Evolutionary conservation across 352 stramenopile genomes (phyloP).

Genomic region (Globisporangium middletonii): DNA sequence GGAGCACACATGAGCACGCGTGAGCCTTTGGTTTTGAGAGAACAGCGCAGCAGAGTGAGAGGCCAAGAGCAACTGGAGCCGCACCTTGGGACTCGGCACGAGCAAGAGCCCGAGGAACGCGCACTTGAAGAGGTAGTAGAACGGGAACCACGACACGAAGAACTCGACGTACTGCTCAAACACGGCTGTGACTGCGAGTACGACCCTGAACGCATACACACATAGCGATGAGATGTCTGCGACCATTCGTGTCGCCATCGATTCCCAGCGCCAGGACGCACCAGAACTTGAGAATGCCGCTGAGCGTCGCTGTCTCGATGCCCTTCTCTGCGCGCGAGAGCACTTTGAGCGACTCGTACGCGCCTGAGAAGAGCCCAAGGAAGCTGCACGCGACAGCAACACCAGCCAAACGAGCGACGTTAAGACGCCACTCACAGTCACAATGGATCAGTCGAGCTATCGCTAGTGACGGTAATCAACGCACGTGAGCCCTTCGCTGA

Average conservation of each 20-base stretch:
- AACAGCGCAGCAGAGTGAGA: not conserved
- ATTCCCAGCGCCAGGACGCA: constrained; percentile 8
- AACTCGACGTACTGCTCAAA: constrained; percentile 69
- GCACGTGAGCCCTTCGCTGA: constrained; percentile 66
- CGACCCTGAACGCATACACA: constrained; percentile 28
- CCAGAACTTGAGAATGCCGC: constrained; percentile 60
- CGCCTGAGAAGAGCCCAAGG: constrained; percentile 45
- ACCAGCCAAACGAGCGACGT: not conserved
- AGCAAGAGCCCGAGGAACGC: constrained; percentile 46
- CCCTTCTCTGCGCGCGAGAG: constrained; percentile 52
- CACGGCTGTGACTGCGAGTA: constrained; percentile 42
- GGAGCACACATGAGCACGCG: not conserved
- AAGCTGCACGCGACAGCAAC: constrained; percentile 22
- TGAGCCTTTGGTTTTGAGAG: not conserved
- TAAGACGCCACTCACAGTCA: not conserved
- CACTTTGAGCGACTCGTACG: constrained; percentile 69
- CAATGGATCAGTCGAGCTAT: not conserved
- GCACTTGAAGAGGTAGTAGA: constrained; percentile 78
- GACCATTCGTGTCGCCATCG: too few relatives aligned
- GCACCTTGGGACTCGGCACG: constrained; percentile 48
- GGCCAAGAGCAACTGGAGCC: not conserved
- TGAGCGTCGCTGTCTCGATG: constrained; percentile 38
- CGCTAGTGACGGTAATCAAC: constrained; percentile 3
- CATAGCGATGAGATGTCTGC: too few relatives aligned
- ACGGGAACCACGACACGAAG: constrained; percentile 69